Evolutionary conservation across 169 alveolate species (phyloP).

Genomic region (Cryptosporidium canis): DNA sequence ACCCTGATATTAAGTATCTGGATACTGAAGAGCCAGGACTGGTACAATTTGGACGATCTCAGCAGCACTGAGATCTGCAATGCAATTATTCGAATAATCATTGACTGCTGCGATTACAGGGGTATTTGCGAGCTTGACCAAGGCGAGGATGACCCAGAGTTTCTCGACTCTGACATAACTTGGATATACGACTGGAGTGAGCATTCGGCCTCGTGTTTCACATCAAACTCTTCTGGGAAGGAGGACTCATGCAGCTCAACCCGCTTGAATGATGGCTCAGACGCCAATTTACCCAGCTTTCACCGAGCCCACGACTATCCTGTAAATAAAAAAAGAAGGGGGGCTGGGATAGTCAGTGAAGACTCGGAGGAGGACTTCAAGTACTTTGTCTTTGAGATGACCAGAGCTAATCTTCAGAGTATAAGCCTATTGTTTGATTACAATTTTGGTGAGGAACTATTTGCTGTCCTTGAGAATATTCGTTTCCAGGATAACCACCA

Average conservation of each 20-base stretch:
- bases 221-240: neutral
- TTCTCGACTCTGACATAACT: neutral
- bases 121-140: neutral
- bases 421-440: constrained; percentile 1
- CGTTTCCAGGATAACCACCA: neutral
- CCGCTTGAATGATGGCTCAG: neutral
- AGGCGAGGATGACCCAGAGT: neutral
- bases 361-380: neutral
- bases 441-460: neutral
- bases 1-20: constrained; percentile 27
- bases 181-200: constrained; percentile 3
- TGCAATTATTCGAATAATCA: neutral
- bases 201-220: neutral
- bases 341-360: neutral
- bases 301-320: too few species aligned
- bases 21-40: constrained; percentile 23
- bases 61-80: constrained; percentile 17
- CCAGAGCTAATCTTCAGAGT: constrained; percentile 12
- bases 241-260: neutral
- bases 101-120: neutral
- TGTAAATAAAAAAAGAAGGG: neutral
- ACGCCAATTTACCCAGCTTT: neutral
- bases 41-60: constrained; percentile 52
- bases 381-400: constrained; percentile 21
- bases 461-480: constrained; percentile 4